Conservation (phyloP, 306 rosid genomes). For the Lathyrus tuberosus region DNA sequence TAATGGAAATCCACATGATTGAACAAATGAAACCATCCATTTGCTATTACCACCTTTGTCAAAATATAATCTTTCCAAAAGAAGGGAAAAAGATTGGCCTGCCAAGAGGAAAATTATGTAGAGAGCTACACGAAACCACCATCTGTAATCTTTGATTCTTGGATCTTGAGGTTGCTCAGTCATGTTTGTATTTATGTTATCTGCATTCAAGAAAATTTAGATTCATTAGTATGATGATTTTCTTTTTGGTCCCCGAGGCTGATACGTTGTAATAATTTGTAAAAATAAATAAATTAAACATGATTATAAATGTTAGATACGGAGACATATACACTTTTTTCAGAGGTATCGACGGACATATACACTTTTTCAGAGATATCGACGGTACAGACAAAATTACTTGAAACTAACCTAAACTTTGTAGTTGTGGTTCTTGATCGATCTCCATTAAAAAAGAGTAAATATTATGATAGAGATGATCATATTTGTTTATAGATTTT, state of each 20-base stretch:
- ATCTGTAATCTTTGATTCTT: conserved; percentile 11
- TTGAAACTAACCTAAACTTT: not conserved
- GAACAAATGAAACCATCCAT: conserved; percentile 71
- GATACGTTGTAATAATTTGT: too few relatives aligned
- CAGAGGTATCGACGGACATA: too few relatives aligned
- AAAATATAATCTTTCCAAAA: conserved; percentile 59
- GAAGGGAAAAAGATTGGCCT: conserved; percentile 61
- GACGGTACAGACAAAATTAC: too few relatives aligned
- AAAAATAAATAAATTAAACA: too few relatives aligned
- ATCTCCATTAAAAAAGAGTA: not conserved
- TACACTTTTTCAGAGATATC: too few relatives aligned
- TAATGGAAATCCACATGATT: conserved; percentile 63
- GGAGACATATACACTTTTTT: too few relatives aligned
- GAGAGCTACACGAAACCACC: conserved; percentile 55
- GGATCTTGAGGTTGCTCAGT: not conserved
- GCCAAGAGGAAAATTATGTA: conserved; percentile 49
- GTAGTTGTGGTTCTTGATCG: not conserved
- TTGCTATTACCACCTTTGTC: conserved; percentile 69
- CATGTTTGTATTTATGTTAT: not conserved
- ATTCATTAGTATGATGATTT: not conserved
- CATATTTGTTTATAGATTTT: not conserved
- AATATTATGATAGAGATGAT: not conserved
- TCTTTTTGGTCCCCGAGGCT: not conserved
- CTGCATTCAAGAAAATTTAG: not conserved
- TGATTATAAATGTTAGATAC: too few relatives aligned